These are phyloP conservation scores for Nakaseomyces sp. DNA, from an alignment of 1,139 yeast genomes.

Conservation along the genomic window DNA sequence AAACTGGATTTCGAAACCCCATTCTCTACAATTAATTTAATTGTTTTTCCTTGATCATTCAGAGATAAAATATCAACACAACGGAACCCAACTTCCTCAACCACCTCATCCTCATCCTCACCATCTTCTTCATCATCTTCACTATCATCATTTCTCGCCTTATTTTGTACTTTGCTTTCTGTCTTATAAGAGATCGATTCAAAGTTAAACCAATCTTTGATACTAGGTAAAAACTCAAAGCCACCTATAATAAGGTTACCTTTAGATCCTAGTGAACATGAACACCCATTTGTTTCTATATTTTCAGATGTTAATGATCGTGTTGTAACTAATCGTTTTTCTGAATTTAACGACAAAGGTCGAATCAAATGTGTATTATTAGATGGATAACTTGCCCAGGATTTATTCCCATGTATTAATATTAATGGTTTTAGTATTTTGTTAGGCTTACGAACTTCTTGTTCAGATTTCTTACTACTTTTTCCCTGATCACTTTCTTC, in stretches of 20 bases:
- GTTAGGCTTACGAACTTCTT: background rate
- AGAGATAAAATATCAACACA: background rate
- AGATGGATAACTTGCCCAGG: conserved; percentile 27
- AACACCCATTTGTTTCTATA: conserved; percentile 23
- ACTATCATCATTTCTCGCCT: conserved; percentile 4
- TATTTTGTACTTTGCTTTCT: conserved; percentile 1
- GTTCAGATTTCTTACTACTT: background rate
- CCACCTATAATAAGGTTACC: conserved; percentile 27
- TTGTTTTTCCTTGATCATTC: background rate
- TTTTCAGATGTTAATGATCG: conserved; percentile 19
- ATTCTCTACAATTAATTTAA: background rate
- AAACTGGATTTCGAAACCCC: background rate
- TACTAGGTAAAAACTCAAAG: conserved; percentile 16
- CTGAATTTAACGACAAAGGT: conserved; percentile 16
- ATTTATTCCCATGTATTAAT: conserved; percentile 18
- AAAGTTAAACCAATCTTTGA: conserved; percentile 21
- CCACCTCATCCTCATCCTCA: conserved; percentile 16
- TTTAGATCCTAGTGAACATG: conserved; percentile 23
- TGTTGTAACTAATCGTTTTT: conserved; percentile 12
- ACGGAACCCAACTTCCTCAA: conserved; percentile 3
- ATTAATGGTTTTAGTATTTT: conserved; percentile 12
- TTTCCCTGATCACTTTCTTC: background rate
- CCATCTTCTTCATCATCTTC: conserved; percentile 17
- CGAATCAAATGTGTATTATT: conserved; percentile 16
- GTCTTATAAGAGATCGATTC: conserved; percentile 2